Base-by-base conservation (phyloP, 1,139 yeast species). In the Scheffersomyces segobiensis region DNA sequence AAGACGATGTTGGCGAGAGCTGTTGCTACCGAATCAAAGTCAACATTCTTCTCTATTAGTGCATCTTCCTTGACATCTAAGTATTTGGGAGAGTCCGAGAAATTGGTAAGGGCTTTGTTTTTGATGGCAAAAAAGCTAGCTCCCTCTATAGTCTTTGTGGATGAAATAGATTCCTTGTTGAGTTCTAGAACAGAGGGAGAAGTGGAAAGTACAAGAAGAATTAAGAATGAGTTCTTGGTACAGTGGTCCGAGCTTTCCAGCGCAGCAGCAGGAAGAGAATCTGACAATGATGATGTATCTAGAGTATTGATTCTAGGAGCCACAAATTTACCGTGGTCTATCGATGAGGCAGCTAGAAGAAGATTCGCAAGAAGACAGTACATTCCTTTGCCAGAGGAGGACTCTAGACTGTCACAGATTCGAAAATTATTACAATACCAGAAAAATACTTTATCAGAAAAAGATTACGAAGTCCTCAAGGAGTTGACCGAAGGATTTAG, bases 1-100 rank as follows among this genome's bases (percentile, higher is more conserved):
- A 95, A 95, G 67, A 95, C 99, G 0, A 95, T 95, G 98, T 81
- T 95, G 66, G 98, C 98, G 0, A 80, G 98, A 63, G 98, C 99
- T 0, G 98, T 95, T 8, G 99, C 99, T 0, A 93, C 98, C 0
- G 98, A 95, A 74, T 91, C 97, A 17, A 89, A 90, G 62, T 92
- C 97, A 1, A 95, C 98, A 0, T 95, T 95, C 72, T 95, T 95
- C 72, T 87, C 96, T 50, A 93, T 95, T 48, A 89, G 96, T 64
- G 96, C 98, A 2, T 91, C 98, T 0, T 90, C 97, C 10, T 81
- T 95, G 63, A 93, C 98, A 0, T 92, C 98, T 18, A 95, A 95
- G 71, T 91, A 87, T 68, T 79, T 95, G 57, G 99, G 99, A 57
- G 99, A 95, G 71, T 88, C 96, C 61, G 99, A 95, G 72, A 95